These are phyloP conservation scores for Aspergillus olivimuriae DNA, from an alignment of 495 filamentous ascomycete genomes.

Conservation along the genomic window DNA sequence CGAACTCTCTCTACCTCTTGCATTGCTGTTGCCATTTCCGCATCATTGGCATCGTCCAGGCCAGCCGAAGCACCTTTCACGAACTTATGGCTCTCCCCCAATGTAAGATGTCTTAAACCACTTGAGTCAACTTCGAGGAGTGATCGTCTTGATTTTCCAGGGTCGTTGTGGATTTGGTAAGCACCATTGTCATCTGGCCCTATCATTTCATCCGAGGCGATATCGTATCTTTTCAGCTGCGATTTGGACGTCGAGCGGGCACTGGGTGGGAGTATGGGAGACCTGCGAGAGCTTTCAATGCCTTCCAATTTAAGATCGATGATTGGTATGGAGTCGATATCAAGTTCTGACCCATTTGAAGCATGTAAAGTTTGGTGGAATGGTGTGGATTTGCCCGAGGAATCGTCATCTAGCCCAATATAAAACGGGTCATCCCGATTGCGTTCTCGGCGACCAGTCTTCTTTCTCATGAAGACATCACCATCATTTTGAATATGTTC, in stretches of 20 bases:
- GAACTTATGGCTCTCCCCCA: constrained; percentile 30
- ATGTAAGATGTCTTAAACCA: constrained; percentile 57
- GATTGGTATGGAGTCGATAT: constrained; percentile 91
- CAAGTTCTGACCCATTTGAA: constrained; percentile 66
- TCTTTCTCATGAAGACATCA: too few species aligned
- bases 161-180: constrained; percentile 22
- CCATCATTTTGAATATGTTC: too few species aligned
- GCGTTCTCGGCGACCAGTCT: constrained; percentile 63
- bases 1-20: constrained; percentile 78
- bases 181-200: constrained; percentile 26
- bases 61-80: constrained; percentile 1
- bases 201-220: constrained; percentile 55
- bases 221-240: constrained; percentile 45
- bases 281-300: constrained; percentile 11
- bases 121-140: constrained; percentile 83
- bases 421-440: constrained; percentile 96
- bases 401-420: constrained; percentile 52
- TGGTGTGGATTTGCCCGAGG: constrained; percentile 55
- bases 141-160: constrained; percentile 40
- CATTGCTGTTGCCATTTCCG: constrained; percentile 78
- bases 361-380: constrained; percentile 63
- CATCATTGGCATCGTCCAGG: constrained; percentile 52
- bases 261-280: constrained; percentile 6
- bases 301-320: constrained; percentile 77
- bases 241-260: constrained; percentile 14